Conservation (phyloP, 345 rosid species). For the Corchorus olitorius region DNA sequence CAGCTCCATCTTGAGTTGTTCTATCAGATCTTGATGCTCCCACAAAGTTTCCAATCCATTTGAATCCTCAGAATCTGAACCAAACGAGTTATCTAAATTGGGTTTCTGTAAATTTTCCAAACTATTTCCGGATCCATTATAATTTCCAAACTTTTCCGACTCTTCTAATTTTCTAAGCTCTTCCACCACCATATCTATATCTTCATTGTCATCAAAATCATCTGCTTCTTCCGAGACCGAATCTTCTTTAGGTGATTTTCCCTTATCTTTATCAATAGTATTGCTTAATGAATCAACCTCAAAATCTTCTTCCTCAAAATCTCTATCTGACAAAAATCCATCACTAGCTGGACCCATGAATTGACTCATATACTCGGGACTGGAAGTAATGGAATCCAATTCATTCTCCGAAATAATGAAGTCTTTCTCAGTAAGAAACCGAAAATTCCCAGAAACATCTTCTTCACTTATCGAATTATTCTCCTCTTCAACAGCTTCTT, state of each 20-base stretch:
- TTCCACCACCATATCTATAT: constrained; percentile 34
- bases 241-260: constrained; percentile 26
- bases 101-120: constrained; percentile 15
- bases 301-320: constrained; percentile 41
- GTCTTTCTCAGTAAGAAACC: constrained; percentile 49
- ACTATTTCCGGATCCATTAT: constrained; percentile 5
- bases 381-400: constrained; percentile 55
- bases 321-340: constrained; percentile 59
- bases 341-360: constrained; percentile 44
- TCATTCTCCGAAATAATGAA: constrained; percentile 44
- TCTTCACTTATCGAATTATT: constrained; percentile 15
- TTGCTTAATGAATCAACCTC: constrained; percentile 23
- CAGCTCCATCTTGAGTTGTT: constrained; percentile 88
- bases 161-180: constrained; percentile 35
- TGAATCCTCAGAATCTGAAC: constrained; percentile 45
- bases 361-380: constrained; percentile 48
- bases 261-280: constrained; percentile 12
- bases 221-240: constrained; percentile 24
- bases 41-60: constrained; percentile 63
- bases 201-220: constrained; percentile 27
- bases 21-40: constrained; percentile 96
- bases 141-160: constrained; percentile 23
- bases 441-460: constrained; percentile 25
- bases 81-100: constrained; percentile 22
- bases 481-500: constrained; percentile 2